Conservation (phyloP, 2,329 filamentous ascomycete species). For the Claviceps fusiformis region DNA sequence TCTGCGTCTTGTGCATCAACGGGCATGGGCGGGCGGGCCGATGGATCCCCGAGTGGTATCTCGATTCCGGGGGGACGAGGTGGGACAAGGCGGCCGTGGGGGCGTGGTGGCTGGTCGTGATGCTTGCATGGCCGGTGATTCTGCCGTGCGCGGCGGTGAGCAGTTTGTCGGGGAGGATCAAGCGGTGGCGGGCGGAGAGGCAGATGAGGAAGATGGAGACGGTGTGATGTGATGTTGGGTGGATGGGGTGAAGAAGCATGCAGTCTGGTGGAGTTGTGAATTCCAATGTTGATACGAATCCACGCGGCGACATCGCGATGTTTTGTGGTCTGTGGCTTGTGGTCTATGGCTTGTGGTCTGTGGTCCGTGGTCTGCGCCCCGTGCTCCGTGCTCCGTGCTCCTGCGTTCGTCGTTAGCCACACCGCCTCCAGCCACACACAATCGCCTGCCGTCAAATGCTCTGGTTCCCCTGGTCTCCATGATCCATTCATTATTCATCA, state of each 20-base stretch:
- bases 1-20: slow-evolving; percentile 20
- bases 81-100: slow-evolving; percentile 12
- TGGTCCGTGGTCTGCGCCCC: neutral
- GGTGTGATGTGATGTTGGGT: too few relatives aligned
- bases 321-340: too few relatives aligned
- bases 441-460: neutral
- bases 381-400: neutral
- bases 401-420: neutral
- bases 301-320: too few relatives aligned
- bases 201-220: neutral
- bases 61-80: slow-evolving; percentile 12
- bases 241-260: neutral
- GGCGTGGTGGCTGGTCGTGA: slow-evolving; percentile 16
- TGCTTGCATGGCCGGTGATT: slow-evolving; percentile 41
- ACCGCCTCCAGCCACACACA: neutral
- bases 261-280: too few relatives aligned
- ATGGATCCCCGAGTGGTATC: slow-evolving; percentile 22
- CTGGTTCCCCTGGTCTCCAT: neutral
- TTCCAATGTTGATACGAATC: neutral
- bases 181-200: slow-evolving; percentile 17
- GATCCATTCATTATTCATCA: neutral
- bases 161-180: slow-evolving; percentile 54
- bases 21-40: slow-evolving; percentile 14
- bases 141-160: slow-evolving; percentile 55
- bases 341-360: too few relatives aligned